A percentile compares a stretch with the other conserved stretches of the same genome.
Conservation (phyloP, 805 yeast species). For the Metschnikowia lachancei region DNA sequence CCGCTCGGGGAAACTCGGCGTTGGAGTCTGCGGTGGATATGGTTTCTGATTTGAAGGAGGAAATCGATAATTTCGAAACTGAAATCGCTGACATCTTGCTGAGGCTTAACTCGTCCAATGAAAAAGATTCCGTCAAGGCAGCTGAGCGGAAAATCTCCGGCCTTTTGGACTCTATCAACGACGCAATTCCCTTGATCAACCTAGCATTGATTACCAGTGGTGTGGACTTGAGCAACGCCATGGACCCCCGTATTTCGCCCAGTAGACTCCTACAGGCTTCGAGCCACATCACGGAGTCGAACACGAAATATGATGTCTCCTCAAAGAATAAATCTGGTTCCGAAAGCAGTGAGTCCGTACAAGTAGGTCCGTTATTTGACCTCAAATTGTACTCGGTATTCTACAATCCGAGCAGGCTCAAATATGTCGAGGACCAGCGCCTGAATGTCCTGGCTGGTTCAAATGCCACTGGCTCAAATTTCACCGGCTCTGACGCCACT, state of each 20-base stretch:
- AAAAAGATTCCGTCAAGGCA: conserved; percentile 38
- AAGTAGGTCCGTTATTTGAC: conserved; percentile 60
- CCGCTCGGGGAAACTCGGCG: conserved; percentile 60
- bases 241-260: conserved; percentile 58
- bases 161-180: conserved; percentile 55
- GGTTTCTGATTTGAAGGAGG: conserved; percentile 53
- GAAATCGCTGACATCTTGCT: conserved; percentile 42
- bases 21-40: conserved; percentile 53
- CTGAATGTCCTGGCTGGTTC: background rate
- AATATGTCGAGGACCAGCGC: conserved; percentile 25
- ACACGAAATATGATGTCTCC: conserved; percentile 20
- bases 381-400: conserved; percentile 61
- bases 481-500: background rate
- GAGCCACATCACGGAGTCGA: conserved; percentile 40
- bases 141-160: conserved; percentile 50
- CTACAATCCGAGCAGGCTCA: conserved; percentile 49
- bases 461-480: conserved; percentile 15
- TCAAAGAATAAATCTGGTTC: too few species aligned
- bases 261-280: conserved; percentile 66
- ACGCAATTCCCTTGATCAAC: conserved; percentile 64
- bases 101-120: conserved; percentile 27
- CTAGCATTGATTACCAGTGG: conserved; percentile 69
- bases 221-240: conserved; percentile 49
- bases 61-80: conserved; percentile 56
- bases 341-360: conserved; percentile 10